phyloP scores from a whole-genome alignment of 164 flowering plant species.

The Dillenia suffruticosa region DNA sequence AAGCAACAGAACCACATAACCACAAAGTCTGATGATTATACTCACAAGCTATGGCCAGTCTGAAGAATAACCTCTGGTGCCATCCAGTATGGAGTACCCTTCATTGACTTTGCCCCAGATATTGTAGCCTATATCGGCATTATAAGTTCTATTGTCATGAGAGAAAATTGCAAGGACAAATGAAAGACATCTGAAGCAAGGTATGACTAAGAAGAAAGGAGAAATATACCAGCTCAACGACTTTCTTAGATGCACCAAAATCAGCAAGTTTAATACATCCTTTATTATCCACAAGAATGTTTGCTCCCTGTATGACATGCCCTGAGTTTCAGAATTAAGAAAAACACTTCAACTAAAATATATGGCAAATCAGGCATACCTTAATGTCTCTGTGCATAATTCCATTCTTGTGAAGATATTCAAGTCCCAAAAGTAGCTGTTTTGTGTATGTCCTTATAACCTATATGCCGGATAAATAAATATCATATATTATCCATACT shows the following conservation, averaged over 20 bases:
- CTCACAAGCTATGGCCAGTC: constrained; percentile 98
- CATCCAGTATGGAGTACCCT: constrained; percentile 99
- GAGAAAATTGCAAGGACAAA: constrained; percentile 1
- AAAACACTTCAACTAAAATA: background rate
- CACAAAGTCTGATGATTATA: background rate
- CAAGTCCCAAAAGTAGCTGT: constrained; percentile 82
- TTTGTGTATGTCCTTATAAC: constrained; percentile 87
- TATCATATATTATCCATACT: background rate
- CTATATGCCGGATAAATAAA: constrained; percentile 30
- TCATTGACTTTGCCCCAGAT: constrained; percentile 96
- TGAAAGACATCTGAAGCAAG: background rate
- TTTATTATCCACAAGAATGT: constrained; percentile 93
- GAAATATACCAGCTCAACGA: constrained; percentile 79
- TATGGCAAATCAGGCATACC: constrained; percentile 29
- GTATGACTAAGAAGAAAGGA: background rate
- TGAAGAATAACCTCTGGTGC: constrained; percentile 99
- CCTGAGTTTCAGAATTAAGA: no score
- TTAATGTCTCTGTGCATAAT: constrained; percentile 97
- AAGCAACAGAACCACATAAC: no score
- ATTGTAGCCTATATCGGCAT: constrained; percentile 67
- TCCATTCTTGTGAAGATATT: constrained; percentile 83
- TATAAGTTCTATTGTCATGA: constrained; percentile 5
- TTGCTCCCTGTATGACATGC: constrained; percentile 64
- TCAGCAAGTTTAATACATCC: constrained; percentile 98
- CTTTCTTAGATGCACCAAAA: constrained; percentile 98